Conservation (phyloP, 2,329 filamentous ascomycete genomes). For the Neonectria punicea region DNA sequence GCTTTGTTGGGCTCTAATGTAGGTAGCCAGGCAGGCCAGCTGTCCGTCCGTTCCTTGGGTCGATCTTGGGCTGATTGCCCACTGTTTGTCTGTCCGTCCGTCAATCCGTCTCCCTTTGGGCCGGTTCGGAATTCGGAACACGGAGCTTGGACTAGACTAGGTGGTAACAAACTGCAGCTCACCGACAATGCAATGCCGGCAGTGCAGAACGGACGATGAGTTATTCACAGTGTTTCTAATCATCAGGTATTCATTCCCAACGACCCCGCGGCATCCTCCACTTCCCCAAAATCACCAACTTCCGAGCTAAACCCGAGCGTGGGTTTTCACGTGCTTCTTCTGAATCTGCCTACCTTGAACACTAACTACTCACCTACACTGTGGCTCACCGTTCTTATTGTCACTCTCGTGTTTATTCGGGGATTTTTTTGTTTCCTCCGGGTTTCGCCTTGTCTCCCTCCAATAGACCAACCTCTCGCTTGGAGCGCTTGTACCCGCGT, state of each 20-base stretch:
- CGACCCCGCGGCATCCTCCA: not conserved
- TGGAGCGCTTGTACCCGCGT: not conserved
- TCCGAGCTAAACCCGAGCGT: not conserved
- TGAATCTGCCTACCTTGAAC: no score
- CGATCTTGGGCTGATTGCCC: not conserved
- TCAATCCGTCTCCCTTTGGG: not conserved
- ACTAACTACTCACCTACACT: not conserved
- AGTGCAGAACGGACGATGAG: not conserved
- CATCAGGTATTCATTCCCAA: not conserved
- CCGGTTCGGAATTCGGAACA: constrained; percentile 9
- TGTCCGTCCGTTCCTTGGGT: not conserved
- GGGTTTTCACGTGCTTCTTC: not conserved
- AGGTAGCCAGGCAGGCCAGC: no score
- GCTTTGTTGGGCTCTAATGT: constrained; percentile 21
- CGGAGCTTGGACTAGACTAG: not conserved
- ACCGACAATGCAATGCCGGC: not conserved
- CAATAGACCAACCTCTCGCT: not conserved
- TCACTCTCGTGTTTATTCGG: not conserved
- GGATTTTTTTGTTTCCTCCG: no score
- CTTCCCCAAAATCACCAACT: not conserved
- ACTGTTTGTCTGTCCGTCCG: no score
- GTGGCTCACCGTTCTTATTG: not conserved
- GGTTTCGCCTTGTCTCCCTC: not conserved
- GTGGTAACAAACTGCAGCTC: not conserved
- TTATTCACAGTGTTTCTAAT: not conserved